Evolutionary conservation across 164 flowering plant species (phyloP), one percentile per base, ranked within the genome.

Genomic region (Aristolochia contorta): DNA sequence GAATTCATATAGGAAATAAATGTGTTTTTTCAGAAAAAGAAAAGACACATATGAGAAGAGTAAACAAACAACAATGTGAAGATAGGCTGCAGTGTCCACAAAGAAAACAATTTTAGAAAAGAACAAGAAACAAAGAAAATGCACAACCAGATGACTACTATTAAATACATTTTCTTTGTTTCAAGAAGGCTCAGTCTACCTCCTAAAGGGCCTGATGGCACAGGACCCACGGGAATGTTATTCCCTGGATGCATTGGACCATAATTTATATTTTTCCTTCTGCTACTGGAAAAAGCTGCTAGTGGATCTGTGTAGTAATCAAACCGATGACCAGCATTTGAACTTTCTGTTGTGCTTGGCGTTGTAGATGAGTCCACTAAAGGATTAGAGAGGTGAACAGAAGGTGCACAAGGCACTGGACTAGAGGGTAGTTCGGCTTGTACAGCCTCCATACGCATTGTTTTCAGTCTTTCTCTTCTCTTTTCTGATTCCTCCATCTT

Each of bases 231-330:
- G 18, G 1, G 41, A 24, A 21, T 24, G 21, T 19, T n/a, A 13
- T 7, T 10, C 25, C 23, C 0, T n/a, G 19, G 8, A 23, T 23
- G 22, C 15, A 25, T 15, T 51, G n/a, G 37, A 50, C 16, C 16
- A n/a, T 4, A 50, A n/a, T 54, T 43, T 0, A 23, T 12, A 8
- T 47, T 63, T 69, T 67, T 75, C 73, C 69, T 75, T 72, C 54
- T 79, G 65, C 69, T 78, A 53, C 69, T 71, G 37, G 96, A 77
- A 65, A 77, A 86, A 46, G 91, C 86, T 0, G 93, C 66, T 82
- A 86, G 73, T 1, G 96, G 97, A 57, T 88, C 86, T 0, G 93
- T 88, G 64, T 91, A 88, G 62, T 59, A 91, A 70, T 83, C 96
- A 67, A 88, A 91, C 72, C 96, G 77, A 7, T 76, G 77, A 57